Conservation (phyloP, 306 rosid genomes). For the Chamaecrista fasciculata region DNA sequence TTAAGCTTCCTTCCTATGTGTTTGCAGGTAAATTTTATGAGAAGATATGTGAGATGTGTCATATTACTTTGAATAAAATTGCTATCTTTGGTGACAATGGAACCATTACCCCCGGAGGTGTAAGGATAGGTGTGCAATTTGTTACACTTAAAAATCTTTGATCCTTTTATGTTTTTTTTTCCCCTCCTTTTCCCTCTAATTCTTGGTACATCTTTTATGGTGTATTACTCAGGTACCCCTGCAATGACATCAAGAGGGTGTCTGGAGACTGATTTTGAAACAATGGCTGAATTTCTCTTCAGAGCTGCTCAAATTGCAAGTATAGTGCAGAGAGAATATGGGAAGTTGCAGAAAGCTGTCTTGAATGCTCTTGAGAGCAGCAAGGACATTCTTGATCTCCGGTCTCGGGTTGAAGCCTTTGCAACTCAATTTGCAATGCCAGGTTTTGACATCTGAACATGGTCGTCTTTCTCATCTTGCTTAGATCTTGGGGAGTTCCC, state of each 20-base stretch:
- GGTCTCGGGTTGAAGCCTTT: constrained; percentile 68
- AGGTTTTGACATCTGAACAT: constrained; percentile 62
- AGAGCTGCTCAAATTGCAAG: constrained; percentile 82
- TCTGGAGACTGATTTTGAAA: constrained; percentile 83
- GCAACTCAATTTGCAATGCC: constrained; percentile 89
- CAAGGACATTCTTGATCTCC: constrained; percentile 71
- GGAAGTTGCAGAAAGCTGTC: constrained; percentile 50
- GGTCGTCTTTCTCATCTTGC: constrained; percentile 22
- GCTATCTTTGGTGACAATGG: constrained; percentile 85
- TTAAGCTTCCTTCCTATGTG: constrained; percentile 2
- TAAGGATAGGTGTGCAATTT: constrained; percentile 66
- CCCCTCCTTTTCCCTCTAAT: too few species aligned
- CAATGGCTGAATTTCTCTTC: constrained; percentile 69
- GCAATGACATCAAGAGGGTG: constrained; percentile 98
- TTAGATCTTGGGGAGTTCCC: constrained; percentile 24
- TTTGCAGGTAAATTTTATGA: constrained; percentile 74
- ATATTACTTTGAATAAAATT: constrained; percentile 85
- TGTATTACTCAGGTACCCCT: constrained; percentile 68
- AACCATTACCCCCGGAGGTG: constrained; percentile 75
- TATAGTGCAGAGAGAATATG: constrained; percentile 64
- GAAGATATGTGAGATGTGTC: constrained; percentile 82
- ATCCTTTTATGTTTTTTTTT: too few species aligned
- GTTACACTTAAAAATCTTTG: not conserved
- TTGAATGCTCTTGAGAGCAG: constrained; percentile 53
- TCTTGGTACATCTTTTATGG: constrained; percentile 27